phyloP scores from a whole-genome alignment of 148 eudicot genomes.

The Talinum fruticosum region DNA sequence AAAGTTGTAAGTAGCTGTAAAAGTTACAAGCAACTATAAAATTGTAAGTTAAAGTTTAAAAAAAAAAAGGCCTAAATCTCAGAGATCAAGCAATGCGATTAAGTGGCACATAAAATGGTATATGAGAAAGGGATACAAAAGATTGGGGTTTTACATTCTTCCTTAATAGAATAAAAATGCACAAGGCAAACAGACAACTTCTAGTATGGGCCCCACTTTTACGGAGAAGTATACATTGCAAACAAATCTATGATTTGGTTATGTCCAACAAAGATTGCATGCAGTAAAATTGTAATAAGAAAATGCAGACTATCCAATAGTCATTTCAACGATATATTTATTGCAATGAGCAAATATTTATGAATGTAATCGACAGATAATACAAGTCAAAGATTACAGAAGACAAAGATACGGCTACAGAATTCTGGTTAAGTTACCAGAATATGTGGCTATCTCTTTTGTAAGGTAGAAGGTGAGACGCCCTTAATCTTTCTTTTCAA shows the following conservation, averaged over 20 bases:
- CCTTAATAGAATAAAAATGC: no score
- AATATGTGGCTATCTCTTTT: conserved; percentile 29
- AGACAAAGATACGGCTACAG: conserved; percentile 15
- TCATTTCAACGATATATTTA: conserved; percentile 10
- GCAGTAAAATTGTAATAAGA: conserved; percentile 3
- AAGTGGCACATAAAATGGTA: background rate
- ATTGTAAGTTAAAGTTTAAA: no score
- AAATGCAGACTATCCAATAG: conserved; percentile 6
- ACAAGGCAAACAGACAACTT: no score
- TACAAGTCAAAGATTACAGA: conserved; percentile 17
- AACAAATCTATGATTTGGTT: background rate
- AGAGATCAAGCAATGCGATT: background rate
- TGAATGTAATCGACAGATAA: conserved; percentile 1
- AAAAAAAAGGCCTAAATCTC: no score
- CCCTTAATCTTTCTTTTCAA: conserved; percentile 45
- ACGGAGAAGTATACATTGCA: background rate
- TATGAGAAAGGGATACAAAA: background rate
- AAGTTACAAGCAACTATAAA: no score
- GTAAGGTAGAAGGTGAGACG: conserved; percentile 24
- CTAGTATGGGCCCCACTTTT: no score
- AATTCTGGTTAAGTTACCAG: conserved; percentile 22
- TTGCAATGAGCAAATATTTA: background rate
- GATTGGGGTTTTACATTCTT: background rate
- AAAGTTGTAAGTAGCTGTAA: no score
- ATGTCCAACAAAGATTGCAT: background rate